Conservation (phyloP, 768 basidiomycete genomes). For the Multifurca ochricompacta region DNA sequence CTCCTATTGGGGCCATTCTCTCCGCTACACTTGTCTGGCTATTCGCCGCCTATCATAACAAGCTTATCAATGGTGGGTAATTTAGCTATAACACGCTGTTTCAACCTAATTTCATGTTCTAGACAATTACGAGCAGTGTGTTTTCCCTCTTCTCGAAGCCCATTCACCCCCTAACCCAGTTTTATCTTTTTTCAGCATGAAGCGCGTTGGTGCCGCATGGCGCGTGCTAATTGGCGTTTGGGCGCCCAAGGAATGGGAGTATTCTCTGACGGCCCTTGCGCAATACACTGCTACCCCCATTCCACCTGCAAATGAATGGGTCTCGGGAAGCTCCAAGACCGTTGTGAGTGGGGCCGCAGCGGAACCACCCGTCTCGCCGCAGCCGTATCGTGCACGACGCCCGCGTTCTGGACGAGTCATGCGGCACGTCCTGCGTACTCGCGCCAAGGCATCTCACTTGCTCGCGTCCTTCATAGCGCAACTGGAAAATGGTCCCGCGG, state of each 20-base stretch:
- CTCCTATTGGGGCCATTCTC: slow-evolving; percentile 61
- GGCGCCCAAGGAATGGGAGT: slow-evolving; percentile 78
- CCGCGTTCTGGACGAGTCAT: slow-evolving; percentile 80
- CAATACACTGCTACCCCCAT: slow-evolving; percentile 60
- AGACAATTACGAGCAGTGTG: slow-evolving; percentile 75
- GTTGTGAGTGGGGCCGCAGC: slow-evolving; percentile 24
- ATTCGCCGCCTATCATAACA: slow-evolving; percentile 80
- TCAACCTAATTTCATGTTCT: background rate
- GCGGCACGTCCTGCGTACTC: slow-evolving; percentile 80
- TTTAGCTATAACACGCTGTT: slow-evolving; percentile 1
- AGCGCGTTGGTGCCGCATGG: slow-evolving; percentile 90
- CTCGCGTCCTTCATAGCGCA: slow-evolving; percentile 67
- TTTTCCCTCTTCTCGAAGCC: background rate
- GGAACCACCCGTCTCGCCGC: slow-evolving; percentile 11
- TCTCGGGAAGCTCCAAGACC: slow-evolving; percentile 38
- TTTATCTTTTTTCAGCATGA: slow-evolving; percentile 39
- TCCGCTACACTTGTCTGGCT: slow-evolving; percentile 64
- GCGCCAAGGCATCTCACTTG: slow-evolving; percentile 73
- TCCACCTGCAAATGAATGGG: slow-evolving; percentile 67
- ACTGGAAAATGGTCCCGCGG: slow-evolving; percentile 39
- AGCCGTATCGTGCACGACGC: slow-evolving; percentile 29
- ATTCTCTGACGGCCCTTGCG: slow-evolving; percentile 63
- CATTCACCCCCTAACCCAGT: slow-evolving; percentile 16
- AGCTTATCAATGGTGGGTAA: slow-evolving; percentile 74
- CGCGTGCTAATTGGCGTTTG: slow-evolving; percentile 93